phyloP scores from a whole-genome alignment of 1,139 yeast species.

The Kurtzmaniella quercitrusa region DNA sequence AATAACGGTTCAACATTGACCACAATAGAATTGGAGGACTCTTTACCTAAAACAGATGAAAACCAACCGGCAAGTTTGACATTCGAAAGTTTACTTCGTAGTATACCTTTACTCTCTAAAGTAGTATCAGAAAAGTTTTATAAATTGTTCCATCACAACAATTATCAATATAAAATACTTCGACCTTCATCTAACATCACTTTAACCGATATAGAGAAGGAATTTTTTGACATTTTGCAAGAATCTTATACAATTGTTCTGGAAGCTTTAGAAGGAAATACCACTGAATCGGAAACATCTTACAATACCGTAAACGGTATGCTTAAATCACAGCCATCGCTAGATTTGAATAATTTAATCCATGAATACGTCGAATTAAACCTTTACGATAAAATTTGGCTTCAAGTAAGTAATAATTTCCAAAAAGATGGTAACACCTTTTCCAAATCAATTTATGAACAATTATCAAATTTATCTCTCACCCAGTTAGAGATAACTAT shows the following conservation, averaged over 20 bases:
- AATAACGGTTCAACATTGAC: not conserved
- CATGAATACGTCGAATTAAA: constrained; percentile 70
- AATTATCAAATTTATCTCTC: constrained; percentile 53
- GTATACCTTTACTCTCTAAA: constrained; percentile 43
- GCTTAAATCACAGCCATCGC: constrained; percentile 33
- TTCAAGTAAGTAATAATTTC: constrained; percentile 39
- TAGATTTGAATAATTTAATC: constrained; percentile 53
- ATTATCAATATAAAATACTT: constrained; percentile 28
- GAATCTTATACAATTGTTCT: constrained; percentile 38
- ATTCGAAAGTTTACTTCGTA: constrained; percentile 43
- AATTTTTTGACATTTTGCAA: constrained; percentile 32
- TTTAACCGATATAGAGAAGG: constrained; percentile 23
- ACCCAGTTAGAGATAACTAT: constrained; percentile 68
- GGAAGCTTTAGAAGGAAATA: constrained; percentile 35
- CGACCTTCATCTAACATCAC: constrained; percentile 28
- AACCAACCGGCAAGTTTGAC: constrained; percentile 12
- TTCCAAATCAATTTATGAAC: constrained; percentile 32
- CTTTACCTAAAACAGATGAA: not conserved
- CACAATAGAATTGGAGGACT: not conserved
- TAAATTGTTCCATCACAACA: constrained; percentile 41
- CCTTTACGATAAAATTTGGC: constrained; percentile 63
- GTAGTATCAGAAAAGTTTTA: constrained; percentile 46
- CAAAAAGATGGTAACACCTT: constrained; percentile 26
- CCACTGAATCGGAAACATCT: constrained; percentile 34
- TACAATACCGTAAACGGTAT: constrained; percentile 30